phyloP scores from a whole-genome alignment of 768 basidiomycete genomes.

The Hygrocybe punicea region DNA sequence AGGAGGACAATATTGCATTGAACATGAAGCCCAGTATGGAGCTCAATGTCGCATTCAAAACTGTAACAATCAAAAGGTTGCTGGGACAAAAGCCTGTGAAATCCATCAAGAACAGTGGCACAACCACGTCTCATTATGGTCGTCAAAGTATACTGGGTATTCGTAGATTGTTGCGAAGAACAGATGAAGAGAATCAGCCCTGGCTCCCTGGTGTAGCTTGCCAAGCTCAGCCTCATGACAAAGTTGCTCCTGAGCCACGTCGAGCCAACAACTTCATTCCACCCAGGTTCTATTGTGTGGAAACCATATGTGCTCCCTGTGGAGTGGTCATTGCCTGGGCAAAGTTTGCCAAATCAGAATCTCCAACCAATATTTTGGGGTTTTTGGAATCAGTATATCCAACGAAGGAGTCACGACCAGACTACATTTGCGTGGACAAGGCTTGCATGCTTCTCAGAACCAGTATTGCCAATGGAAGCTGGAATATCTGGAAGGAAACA shows the following conservation, averaged over 20 bases:
- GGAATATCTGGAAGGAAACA: slow-evolving; percentile 11
- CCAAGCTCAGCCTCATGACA: slow-evolving; percentile 7
- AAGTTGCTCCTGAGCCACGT: slow-evolving; percentile 7
- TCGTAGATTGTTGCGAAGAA: background rate
- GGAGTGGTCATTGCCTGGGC: slow-evolving; percentile 23
- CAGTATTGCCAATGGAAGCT: slow-evolving; percentile 8
- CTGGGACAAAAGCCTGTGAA: slow-evolving; percentile 3
- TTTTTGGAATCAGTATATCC: slow-evolving; percentile 8
- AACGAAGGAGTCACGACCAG: too few species aligned
- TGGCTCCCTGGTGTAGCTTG: background rate
- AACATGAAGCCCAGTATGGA: slow-evolving; percentile 4
- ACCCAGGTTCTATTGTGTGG: slow-evolving; percentile 7
- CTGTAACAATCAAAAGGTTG: slow-evolving; percentile 1
- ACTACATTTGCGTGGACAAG: too few species aligned
- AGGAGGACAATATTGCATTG: background rate
- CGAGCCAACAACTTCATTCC: slow-evolving; percentile 11
- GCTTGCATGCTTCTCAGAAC: slow-evolving; percentile 3
- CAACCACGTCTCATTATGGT: background rate
- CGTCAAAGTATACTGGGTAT: background rate
- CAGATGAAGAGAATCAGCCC: background rate
- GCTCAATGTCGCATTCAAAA: slow-evolving; percentile 4
- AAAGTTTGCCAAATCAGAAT: slow-evolving; percentile 30
- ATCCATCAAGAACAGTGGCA: slow-evolving; percentile 2
- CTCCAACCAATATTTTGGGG: slow-evolving; percentile 16
- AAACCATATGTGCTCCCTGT: slow-evolving; percentile 5